Conservation (phyloP, 164 flowering plant genomes). For the Vitis labrusca region DNA sequence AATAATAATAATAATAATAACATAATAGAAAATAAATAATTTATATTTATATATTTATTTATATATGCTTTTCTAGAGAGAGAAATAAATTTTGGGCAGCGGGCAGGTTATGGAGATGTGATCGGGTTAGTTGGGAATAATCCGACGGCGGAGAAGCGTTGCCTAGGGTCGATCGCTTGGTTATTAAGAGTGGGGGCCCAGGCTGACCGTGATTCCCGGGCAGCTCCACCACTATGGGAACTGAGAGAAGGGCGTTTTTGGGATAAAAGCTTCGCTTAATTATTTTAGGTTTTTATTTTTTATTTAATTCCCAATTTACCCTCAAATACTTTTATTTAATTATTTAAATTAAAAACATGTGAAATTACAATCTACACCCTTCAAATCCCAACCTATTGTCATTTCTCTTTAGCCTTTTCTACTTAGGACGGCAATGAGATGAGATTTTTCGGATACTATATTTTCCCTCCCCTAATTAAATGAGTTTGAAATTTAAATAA, state of each 20-base stretch:
- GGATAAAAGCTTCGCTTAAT: background rate
- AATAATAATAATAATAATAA: background rate
- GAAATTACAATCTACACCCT: no score
- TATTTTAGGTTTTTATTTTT: no score
- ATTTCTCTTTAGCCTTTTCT: no score
- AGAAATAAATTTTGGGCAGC: background rate
- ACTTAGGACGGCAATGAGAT: no score
- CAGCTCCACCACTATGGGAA: background rate
- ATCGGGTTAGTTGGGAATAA: background rate
- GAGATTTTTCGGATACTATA: no score
- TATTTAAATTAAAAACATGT: no score
- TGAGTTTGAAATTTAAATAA: no score
- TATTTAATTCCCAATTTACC: no score
- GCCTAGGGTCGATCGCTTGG: background rate
- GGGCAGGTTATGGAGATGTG: background rate
- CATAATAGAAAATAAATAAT: background rate
- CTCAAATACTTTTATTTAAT: no score
- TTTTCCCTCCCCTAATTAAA: no score
- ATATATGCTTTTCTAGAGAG: background rate
- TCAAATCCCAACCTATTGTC: no score
- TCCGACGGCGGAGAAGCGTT: background rate
- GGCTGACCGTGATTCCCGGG: constrained; percentile 3
- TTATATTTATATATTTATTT: background rate
- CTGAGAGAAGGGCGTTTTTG: background rate
- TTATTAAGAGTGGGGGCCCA: no score